Evolutionary conservation across 345 rosid species (phyloP), one percentile per base, ranked within the genome.

Genomic region (Triadica sebifera): DNA sequence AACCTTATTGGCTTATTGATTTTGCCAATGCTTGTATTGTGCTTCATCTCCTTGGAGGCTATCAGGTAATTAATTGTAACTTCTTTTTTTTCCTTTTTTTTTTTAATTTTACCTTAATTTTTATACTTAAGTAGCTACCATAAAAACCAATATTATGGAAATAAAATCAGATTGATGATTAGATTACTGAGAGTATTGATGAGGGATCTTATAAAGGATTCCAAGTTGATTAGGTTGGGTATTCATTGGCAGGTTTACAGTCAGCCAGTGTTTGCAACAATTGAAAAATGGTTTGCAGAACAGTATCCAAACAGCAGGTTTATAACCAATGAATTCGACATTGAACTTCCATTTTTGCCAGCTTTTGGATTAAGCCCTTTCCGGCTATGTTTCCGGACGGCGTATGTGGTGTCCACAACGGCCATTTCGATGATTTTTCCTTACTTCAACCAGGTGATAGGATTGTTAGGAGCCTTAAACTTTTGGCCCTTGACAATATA

Each of bases 371-470:
- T 82, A 63, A 87, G 81, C 55, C 49, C 75, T 47, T 72, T 83
- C 51, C 76, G 86, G 67, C n/a, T 88, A 22, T 79, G 85, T 70
- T 88, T 88, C 74, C 63, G 97, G 78, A 86, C 86, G 0, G 17
- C 41, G 9, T 90, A 87, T 5, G 98, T 90, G 7, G 74, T 79
- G 1, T 79, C 87, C 0, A 86, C 89, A 37, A 90, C 90, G 0
- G 77, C 51, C 3, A 73, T 90, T 8, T 85, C 90, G 5, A 73
- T 89, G 63, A 4, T 85, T 53, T 94, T 94, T 80, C 96, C 97
- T 4, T 92, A 88, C 84, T 94, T 94, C 88, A 92, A 94, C 83
- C 88, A 90, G 75, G 89, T 92, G 25, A 50, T 94, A 6, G 98
- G 96, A 53, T 78, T 87, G 34, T 52, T 92, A 29, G 98, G 94